Conservation (phyloP, 768 basidiomycete species). For the Plicaturopsis crispa region DNA sequence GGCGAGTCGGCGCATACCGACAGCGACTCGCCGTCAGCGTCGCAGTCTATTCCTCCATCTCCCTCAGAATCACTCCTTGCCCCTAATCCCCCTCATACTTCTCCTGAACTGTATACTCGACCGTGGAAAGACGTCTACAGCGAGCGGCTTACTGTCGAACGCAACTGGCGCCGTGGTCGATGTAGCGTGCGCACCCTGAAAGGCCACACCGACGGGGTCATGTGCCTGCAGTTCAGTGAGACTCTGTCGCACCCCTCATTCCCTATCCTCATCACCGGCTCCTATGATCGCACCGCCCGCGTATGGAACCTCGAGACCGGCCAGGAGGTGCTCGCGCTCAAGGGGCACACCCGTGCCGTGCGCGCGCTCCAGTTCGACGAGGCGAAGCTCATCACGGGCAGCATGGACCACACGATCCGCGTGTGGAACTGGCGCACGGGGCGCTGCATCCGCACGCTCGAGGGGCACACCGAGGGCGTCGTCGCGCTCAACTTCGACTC, state of each 20-base stretch:
- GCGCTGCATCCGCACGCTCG: constrained; percentile 77
- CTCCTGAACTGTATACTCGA: constrained; percentile 47
- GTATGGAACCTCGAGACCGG: constrained; percentile 98
- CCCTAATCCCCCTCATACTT: constrained; percentile 19
- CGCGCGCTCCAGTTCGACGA: constrained; percentile 94
- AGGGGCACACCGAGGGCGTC: constrained; percentile 88
- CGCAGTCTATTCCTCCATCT: constrained; percentile 6
- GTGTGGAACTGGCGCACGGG: constrained; percentile 97
- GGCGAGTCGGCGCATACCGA: neutral
- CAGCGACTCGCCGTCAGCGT: constrained; percentile 7
- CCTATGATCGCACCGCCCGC: constrained; percentile 89
- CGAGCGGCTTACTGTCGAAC: constrained; percentile 92
- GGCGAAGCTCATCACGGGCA: constrained; percentile 89
- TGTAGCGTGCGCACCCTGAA: constrained; percentile 79
- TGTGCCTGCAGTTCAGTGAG: constrained; percentile 95
- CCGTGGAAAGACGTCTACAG: constrained; percentile 99
- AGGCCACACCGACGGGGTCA: constrained; percentile 93
- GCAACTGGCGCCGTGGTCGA: constrained; percentile 94
- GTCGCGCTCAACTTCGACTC: constrained; percentile 88
- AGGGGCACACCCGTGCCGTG: constrained; percentile 89
- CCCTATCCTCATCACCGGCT: constrained; percentile 95
- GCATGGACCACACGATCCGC: constrained; percentile 92
- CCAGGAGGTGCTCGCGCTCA: constrained; percentile 70
- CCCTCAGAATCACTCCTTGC: constrained; percentile 19
- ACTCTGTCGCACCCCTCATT: constrained; percentile 75